These are phyloP conservation scores for Sordariomycetes sp. DNA, from an alignment of 2,329 filamentous ascomycete species.

Conservation along the genomic window DNA sequence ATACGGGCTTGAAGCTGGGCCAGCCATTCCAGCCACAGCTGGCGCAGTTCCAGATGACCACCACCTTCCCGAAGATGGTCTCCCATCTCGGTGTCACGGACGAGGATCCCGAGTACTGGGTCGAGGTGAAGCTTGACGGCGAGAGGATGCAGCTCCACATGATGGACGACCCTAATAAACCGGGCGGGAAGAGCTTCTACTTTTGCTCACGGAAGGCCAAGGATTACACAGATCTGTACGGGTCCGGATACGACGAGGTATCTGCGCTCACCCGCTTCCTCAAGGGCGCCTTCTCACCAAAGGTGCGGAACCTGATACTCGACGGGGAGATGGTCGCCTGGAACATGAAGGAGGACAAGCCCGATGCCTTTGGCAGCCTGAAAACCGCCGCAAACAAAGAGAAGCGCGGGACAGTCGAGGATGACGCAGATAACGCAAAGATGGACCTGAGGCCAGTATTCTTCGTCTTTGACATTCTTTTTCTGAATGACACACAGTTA, in stretches of 20 bases:
- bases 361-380: conserved; percentile 81
- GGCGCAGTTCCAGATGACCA: conserved; percentile 78
- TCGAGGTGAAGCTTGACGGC: conserved; percentile 94
- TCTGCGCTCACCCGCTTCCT: conserved; percentile 72
- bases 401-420: conserved; percentile 49
- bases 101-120: conserved; percentile 75
- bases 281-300: conserved; percentile 59
- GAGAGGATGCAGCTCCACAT: conserved; percentile 97
- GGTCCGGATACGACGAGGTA: conserved; percentile 60
- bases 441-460: conserved; percentile 53
- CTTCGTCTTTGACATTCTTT: conserved; percentile 81
- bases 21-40: conserved; percentile 94
- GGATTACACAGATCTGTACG: conserved; percentile 92
- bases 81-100: conserved; percentile 49
- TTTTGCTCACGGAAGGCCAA: conserved; percentile 97
- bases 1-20: conserved; percentile 69
- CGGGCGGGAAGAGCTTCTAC: conserved; percentile 60
- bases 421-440: conserved; percentile 29
- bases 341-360: conserved; percentile 75
- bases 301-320: conserved; percentile 76
- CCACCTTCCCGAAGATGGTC: conserved; percentile 66
- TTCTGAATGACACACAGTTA: conserved; percentile 68
- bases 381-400: conserved; percentile 81
- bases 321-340: conserved; percentile 99
- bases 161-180: conserved; percentile 51